These are phyloP conservation scores for Phytophthora chlamydospora DNA, from an alignment of 352 stramenopile genomes.

Conservation along the genomic window DNA sequence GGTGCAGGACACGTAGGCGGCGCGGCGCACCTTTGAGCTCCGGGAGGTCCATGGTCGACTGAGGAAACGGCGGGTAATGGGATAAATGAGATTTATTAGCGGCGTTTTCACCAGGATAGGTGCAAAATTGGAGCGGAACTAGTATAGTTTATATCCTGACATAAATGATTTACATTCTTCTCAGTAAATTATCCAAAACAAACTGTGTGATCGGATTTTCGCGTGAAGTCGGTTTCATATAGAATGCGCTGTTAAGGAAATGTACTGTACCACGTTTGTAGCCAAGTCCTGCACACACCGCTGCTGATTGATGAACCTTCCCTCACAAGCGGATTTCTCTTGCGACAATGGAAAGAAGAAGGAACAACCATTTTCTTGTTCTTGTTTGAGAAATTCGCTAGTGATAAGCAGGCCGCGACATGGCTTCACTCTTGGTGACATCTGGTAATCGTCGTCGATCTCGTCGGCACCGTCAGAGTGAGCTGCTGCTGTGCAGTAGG, in stretches of 20 bases:
- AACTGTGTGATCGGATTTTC: too few species aligned
- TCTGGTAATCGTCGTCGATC: constrained; percentile 11
- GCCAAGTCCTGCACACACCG: too few species aligned
- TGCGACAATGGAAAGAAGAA: constrained; percentile 2
- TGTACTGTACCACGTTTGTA: too few species aligned
- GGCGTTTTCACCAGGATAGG: constrained; percentile 4
- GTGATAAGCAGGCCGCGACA: background rate
- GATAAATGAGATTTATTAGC: constrained; percentile 10
- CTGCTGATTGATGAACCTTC: too few species aligned
- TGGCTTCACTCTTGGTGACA: constrained; percentile 20
- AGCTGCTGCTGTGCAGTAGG: constrained; percentile 39
- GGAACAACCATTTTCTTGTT: background rate
- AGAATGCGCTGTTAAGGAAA: too few species aligned
- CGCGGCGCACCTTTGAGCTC: constrained; percentile 76
- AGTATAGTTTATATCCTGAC: too few species aligned
- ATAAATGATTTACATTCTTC: too few species aligned
- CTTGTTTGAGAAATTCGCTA: constrained; percentile 20
- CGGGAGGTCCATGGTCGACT: constrained; percentile 64
- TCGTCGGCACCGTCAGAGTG: constrained; percentile 31
- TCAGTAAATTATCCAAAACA: too few species aligned
- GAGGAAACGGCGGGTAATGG: constrained; percentile 11
- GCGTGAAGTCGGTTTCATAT: too few species aligned
- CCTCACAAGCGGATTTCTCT: constrained; percentile 4
- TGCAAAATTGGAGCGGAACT: too few species aligned
- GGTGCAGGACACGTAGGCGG: background rate